Evolutionary conservation across 2,329 filamentous ascomycete genomes (phyloP), one percentile per base, ranked within the genome.

Genomic region (Ophiostoma quercus): DNA sequence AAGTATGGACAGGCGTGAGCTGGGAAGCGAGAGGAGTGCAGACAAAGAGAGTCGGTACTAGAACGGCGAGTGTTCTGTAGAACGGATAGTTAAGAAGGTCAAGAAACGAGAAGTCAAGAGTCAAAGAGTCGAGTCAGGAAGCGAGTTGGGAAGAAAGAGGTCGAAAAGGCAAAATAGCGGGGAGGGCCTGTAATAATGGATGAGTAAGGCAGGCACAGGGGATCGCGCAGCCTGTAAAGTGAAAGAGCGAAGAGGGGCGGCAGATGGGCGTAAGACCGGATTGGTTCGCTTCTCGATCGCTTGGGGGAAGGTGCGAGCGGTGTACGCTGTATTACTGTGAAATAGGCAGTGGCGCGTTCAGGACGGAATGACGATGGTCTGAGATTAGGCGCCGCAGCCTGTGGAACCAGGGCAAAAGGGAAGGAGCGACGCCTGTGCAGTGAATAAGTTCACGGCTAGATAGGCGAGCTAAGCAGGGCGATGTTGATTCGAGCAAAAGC

Each of bases 81-180:
- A 65, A 25, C 51, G 1, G 51, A 22, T 57, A 25, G 8, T 14
- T 25, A n/a, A 25, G 3, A 2, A 29, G 51, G 4, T 47, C n/a
- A 14, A 16, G 62, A 25, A 32, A n/a, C 11, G n/a, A 16, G 29
- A 65, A 12, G 62, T 22, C 22, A 11, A 63, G 14, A 25, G 39
- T 37, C 34, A 34, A 5, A 32, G 47, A 43, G 6, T 41, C 8
- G 8, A 34, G 34, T 8, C 34, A 34, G 32, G 43, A 32, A 16
- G 29, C 39, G 14, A 32, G 47, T 39, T 3, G 34, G 39, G 54
- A 67, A 39, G 43, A 32, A 39, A 63, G 37, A 69, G 22, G 68
- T 62, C 39, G 37, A 60, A 57, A 57, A 70, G 54, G 57, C 57
- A 62, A 62, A 62, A 62, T 43, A n/a, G 67, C 41, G 32, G 67